Base-by-base conservation (phyloP, 2,329 filamentous ascomycete genomes). In the Chaetomiaceae sp. region DNA sequence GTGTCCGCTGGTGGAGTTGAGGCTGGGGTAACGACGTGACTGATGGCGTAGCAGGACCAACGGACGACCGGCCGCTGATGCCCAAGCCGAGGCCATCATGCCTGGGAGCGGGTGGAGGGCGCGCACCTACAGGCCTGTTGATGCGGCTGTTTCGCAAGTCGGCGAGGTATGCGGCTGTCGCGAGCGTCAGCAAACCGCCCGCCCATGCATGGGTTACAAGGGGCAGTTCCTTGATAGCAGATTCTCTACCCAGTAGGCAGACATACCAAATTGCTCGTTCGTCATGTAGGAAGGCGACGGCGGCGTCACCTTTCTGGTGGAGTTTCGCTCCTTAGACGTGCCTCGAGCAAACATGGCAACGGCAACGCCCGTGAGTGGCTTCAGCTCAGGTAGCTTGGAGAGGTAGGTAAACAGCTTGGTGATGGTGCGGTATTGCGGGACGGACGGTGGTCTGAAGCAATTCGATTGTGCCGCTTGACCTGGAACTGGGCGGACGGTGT, bases 91-190 rank as follows among this genome's bases (percentile, higher is more conserved):
- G 59, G n/a, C 56, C 62, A 42, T 67, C 63, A 15, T 57, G 60
- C 34, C 58, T 61, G 10, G 64, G 58, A 6, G 66, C 60, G 18
- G 76, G 76, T 45, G 74, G 75, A 49, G 85, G 84, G 54, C 86
- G 75, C 40, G 84, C 83, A 51, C 86, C 85, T 47, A 79, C 83
- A 8, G 86, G 86, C 46, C 86, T 76, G 29, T 76, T 72, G 46
- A 80, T 71, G 42, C 83, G 80, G 64, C 78, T 85, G 56, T 75
- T 79, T 56, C 86, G 82, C 29, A 91, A 75, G 55, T 83, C 79
- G 56, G 82, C 73, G 29, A 89, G 76, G 63, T 88, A 90, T 50
- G 73, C 72, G 55, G 81, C 85, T 88, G 38, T 41, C 45, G 14
- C 18, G 17, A 10, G 9, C 14, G 50, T 51, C 47, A 55, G 47